These are phyloP conservation scores for Solanum rostratum DNA, from an alignment of 257 asterid genomes.

Conservation along the genomic window DNA sequence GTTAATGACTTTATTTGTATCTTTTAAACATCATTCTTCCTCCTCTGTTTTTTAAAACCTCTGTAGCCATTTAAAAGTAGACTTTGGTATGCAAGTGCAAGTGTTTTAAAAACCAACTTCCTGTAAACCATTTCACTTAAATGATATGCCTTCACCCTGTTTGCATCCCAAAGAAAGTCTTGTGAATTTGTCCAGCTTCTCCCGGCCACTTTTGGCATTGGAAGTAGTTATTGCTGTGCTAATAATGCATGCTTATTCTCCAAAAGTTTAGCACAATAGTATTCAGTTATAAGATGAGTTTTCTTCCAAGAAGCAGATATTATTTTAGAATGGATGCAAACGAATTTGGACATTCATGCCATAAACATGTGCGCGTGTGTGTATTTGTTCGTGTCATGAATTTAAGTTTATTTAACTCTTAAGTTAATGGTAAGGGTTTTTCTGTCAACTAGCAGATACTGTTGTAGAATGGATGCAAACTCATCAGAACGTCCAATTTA, in stretches of 20 bases:
- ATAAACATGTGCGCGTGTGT: neutral
- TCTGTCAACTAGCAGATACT: neutral
- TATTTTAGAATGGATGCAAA: neutral
- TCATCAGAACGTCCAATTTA: neutral
- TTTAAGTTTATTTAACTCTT: neutral
- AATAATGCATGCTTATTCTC: neutral
- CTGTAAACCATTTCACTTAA: neutral
- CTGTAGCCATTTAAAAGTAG: neutral
- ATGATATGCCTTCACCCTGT: neutral
- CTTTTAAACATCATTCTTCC: neutral
- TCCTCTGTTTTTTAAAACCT: neutral
- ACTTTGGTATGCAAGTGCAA: neutral
- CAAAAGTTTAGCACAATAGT: neutral
- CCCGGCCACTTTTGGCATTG: neutral
- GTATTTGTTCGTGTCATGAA: neutral
- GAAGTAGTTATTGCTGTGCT: neutral
- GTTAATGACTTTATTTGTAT: neutral
- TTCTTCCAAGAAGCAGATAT: neutral
- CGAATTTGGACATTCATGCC: neutral
- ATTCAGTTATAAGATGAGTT: neutral
- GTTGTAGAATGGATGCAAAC: neutral
- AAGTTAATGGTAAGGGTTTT: neutral
- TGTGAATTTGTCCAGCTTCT: neutral
- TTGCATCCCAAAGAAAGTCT: neutral
- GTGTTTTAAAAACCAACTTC: neutral